phyloP scores from a whole-genome alignment of 2,329 filamentous ascomycete genomes.

The Fusarium proliferatum region DNA sequence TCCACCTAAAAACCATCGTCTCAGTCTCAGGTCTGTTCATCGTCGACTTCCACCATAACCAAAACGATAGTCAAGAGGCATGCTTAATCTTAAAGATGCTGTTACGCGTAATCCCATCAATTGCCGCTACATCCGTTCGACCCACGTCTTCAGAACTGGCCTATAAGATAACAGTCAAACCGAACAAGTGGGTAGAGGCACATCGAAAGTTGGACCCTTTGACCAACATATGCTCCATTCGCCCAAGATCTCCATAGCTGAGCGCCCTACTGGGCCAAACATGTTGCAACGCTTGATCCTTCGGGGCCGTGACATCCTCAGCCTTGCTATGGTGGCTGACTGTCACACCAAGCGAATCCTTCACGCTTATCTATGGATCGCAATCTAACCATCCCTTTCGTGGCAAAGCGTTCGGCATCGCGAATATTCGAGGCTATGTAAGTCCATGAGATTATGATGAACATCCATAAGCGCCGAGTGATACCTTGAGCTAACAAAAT shows the following conservation, averaged over 20 bases:
- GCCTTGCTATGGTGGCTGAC: background rate
- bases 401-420: background rate
- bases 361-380: slow-evolving; percentile 1
- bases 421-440: background rate
- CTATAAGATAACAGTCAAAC: background rate
- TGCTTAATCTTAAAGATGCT: background rate
- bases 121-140: background rate
- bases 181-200: background rate
- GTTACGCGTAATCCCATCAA: background rate
- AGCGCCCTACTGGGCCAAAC: background rate
- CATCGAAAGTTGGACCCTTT: background rate
- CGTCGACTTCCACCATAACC: background rate
- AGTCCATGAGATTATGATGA: background rate
- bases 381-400: background rate
- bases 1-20: background rate
- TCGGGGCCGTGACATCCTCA: background rate
- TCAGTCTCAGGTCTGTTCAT: background rate
- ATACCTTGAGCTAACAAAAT: background rate
- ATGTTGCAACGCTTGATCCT: background rate
- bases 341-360: background rate
- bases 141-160: background rate
- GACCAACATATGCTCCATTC: background rate
- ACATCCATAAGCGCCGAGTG: background rate
- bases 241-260: background rate
- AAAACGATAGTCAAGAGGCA: background rate